phyloP scores from a whole-genome alignment of 108 stramenopile species.

The Cyclostephanos tholiformis region DNA sequence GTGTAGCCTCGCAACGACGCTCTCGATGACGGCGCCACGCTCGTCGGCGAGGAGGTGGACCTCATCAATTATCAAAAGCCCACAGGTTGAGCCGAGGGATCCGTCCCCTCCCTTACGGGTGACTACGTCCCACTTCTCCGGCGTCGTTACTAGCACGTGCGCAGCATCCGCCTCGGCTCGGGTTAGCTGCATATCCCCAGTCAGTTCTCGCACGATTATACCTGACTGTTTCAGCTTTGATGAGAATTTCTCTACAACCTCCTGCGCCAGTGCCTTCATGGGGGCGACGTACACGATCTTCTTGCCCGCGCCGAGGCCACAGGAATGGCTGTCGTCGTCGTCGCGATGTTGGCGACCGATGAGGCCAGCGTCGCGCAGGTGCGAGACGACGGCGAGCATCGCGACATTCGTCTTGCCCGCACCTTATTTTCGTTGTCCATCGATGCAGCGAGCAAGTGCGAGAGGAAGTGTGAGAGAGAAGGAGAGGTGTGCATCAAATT shows the following conservation, averaged over 20 bases:
- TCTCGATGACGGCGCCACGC: conserved; percentile 98
- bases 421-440: not conserved
- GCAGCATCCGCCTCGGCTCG: conserved; percentile 90
- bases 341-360: conserved; percentile 39
- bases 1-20: conserved; percentile 94
- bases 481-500: not conserved
- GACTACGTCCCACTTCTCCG: conserved; percentile 89
- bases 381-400: conserved; percentile 86
- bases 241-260: conserved; percentile 97
- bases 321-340: conserved; percentile 28
- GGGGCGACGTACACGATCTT: conserved; percentile 98
- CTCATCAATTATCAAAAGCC: conserved; percentile 98
- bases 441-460: not conserved
- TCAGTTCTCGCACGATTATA: conserved; percentile 92
- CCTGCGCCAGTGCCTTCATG: conserved; percentile 99
- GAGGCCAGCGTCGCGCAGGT: conserved; percentile 83
- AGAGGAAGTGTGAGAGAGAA: not conserved
- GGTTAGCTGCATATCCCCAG: conserved; percentile 99
- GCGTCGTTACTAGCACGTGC: conserved; percentile 93
- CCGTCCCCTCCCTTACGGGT: conserved; percentile 90
- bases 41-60: conserved; percentile 97
- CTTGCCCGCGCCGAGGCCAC: conserved; percentile 54
- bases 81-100: conserved; percentile 89
- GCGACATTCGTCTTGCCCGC: conserved; percentile 98
- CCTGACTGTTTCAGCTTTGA: conserved; percentile 87